Base-by-base conservation (phyloP, 2,329 filamentous ascomycete genomes). In the Elsinoe fawcettii region DNA sequence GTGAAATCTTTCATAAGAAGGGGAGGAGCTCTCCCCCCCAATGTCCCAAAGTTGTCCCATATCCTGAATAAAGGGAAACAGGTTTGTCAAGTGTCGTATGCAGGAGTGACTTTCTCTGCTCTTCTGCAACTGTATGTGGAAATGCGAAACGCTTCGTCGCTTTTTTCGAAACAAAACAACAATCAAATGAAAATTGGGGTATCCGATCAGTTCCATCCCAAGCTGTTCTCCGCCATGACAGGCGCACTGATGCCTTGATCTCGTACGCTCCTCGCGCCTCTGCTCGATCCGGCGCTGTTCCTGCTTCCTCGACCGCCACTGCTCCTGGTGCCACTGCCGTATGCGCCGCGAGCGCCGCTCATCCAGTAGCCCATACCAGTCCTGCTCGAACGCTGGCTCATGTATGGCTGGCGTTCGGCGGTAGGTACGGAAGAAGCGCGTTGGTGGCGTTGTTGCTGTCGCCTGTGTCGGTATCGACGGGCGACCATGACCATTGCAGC, bases 401-500 rank as follows among this genome's bases (percentile, higher is more conserved):
- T 74, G 49, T 36, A 39, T 63, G 67, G 69, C 62, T 77, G 79
- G 51, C 78, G 79, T 60, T 88, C 74, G 41, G 86, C 90, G 75
- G 82, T 88, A 56, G 85, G 80, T 53, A 92, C 74, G 46, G 89
- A 95, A 78, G 84, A 89, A 55, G 85, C 79, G 59, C 90, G 87
- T 66, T 84, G 81, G 74, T 95, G 88, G 32, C 64, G 63, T 55
- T 63, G 59, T 53, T 83, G 77, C 69, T 87, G 82, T 73, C 84
- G 86, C 80, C 87, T 90, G 75, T 87, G 86, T 79, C 91, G 89
- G 80, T 96, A 96, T 60, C 91, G 83, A 60, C 90, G 85, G 51
- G 91, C 91, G 63, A 96, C 83, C 66, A 93, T 85, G 76, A 96
- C 92, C 91, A 96, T 96, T 70, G 89, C 90, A 11, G 87, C 88